Conservation (phyloP, 2,329 filamentous ascomycete genomes). For the Rosellinia necatrix region DNA sequence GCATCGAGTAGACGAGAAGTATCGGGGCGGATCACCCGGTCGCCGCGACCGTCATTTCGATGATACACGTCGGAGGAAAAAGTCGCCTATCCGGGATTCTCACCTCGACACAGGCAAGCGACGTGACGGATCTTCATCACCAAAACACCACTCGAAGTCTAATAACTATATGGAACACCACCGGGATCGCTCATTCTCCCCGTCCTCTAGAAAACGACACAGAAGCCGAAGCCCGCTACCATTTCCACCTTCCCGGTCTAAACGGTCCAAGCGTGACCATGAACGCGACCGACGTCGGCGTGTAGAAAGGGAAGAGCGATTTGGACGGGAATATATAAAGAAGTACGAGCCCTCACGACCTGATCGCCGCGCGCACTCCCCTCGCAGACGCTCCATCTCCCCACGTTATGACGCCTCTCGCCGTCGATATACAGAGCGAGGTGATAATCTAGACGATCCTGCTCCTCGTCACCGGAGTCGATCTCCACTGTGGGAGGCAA, state of each 20-base stretch:
- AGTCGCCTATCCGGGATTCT: slow-evolving; percentile 29
- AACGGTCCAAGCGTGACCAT: slow-evolving; percentile 49
- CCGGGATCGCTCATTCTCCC: slow-evolving; percentile 43
- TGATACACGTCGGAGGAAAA: slow-evolving; percentile 28
- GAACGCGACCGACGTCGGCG: slow-evolving; percentile 39
- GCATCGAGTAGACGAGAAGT: slow-evolving; percentile 41
- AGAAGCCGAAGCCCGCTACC: slow-evolving; percentile 49
- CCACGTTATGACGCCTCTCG: slow-evolving; percentile 34
- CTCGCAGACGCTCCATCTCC: slow-evolving; percentile 37
- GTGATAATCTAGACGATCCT: slow-evolving; percentile 31
- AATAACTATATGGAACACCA: slow-evolving; percentile 43
- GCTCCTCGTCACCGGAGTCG: slow-evolving; percentile 34
- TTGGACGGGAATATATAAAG: slow-evolving; percentile 34
- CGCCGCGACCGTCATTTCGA: slow-evolving; percentile 44
- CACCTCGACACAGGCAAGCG: slow-evolving; percentile 35
- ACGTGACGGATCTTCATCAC: slow-evolving; percentile 39
- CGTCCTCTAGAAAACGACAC: slow-evolving; percentile 48
- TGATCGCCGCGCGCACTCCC: slow-evolving; percentile 30
- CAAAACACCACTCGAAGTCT: slow-evolving; percentile 40
- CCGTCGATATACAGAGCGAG: slow-evolving; percentile 33
- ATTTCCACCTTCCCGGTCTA: slow-evolving; percentile 44
- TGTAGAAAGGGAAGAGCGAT: slow-evolving; percentile 32
- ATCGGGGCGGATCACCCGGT: slow-evolving; percentile 46
- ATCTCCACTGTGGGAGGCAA: slow-evolving; percentile 34
- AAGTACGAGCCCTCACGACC: slow-evolving; percentile 27